Percentiles rank a stretch among this genome's conserved stretches.
Conservation (phyloP, 768 basidiomycete genomes). For the Naganishia friedmannii region DNA sequence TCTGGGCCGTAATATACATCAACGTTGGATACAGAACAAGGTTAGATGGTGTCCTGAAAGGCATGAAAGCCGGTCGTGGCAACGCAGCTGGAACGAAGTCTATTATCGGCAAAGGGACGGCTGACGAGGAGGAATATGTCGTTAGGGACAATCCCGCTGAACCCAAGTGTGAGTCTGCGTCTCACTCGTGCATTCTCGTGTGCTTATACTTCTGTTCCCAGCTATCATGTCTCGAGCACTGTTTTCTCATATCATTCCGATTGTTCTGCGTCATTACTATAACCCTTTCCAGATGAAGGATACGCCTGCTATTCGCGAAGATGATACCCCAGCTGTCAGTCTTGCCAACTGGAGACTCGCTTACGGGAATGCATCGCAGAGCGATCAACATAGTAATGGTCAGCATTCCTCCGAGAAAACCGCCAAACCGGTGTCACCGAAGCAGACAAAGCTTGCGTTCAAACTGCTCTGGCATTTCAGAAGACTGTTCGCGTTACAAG, state of each 20-base stretch:
- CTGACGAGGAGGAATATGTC: constrained; percentile 18
- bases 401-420: constrained; percentile 32
- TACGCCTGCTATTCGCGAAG: constrained; percentile 47
- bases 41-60: constrained; percentile 39
- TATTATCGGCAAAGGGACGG: constrained; percentile 35
- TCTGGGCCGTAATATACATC: constrained; percentile 40
- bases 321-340: constrained; percentile 41
- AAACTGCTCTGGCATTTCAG: constrained; percentile 43
- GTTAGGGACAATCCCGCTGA: constrained; percentile 40
- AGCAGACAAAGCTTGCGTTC: constrained; percentile 37
- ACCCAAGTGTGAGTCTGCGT: constrained; percentile 39
- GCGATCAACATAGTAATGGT: neutral
- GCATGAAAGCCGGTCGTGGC: constrained; percentile 33
- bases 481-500: constrained; percentile 36
- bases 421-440: constrained; percentile 29
- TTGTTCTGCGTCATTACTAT: constrained; percentile 44
- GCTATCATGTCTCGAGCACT: constrained; percentile 44
- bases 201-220: constrained; percentile 1
- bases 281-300: constrained; percentile 41
- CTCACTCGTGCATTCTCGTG: neutral
- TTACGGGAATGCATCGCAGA: constrained; percentile 31
- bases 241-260: constrained; percentile 45
- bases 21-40: constrained; percentile 40
- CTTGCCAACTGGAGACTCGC: constrained; percentile 42
- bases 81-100: constrained; percentile 42